Conservation (phyloP, 768 basidiomycete species). For the Roridomyces roridus region DNA sequence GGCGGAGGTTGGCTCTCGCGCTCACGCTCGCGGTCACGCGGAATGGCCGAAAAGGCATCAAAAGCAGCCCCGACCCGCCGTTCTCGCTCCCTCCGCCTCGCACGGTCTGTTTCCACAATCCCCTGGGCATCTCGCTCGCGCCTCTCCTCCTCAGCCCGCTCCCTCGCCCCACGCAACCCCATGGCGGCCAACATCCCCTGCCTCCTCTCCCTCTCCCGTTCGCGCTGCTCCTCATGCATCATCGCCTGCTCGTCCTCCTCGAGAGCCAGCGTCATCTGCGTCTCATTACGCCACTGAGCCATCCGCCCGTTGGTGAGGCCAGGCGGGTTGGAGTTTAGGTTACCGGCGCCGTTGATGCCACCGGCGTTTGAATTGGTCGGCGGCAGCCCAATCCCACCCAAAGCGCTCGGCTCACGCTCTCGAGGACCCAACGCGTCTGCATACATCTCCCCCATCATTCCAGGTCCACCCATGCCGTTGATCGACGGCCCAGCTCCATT, state of each 20-base stretch:
- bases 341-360: no score
- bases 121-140: neutral
- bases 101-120: constrained; percentile 21
- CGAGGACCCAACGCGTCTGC: no score
- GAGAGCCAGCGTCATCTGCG: constrained; percentile 2
- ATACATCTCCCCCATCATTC: no score
- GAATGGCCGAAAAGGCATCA: constrained; percentile 3
- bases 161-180: constrained; percentile 15
- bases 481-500: neutral
- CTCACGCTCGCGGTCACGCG: neutral
- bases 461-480: constrained; percentile 24
- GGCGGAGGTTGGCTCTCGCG: neutral
- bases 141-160: neutral
- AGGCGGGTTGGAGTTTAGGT: neutral
- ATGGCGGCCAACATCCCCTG: constrained; percentile 11
- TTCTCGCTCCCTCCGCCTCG: constrained; percentile 56
- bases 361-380: no score
- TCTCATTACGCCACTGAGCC: constrained; percentile 31
- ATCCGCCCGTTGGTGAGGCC: neutral
- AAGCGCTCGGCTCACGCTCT: no score
- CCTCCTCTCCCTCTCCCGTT: constrained; percentile 19
- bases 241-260: constrained; percentile 43
- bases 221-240: constrained; percentile 16
- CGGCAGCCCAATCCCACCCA: neutral
- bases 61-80: constrained; percentile 40